Percentiles rank a stretch among this genome's conserved stretches.
These are phyloP conservation scores for Dictyostelium brefeldianum DNA, from an alignment of 78 protist genomes.

Conservation along the genomic window DNA sequence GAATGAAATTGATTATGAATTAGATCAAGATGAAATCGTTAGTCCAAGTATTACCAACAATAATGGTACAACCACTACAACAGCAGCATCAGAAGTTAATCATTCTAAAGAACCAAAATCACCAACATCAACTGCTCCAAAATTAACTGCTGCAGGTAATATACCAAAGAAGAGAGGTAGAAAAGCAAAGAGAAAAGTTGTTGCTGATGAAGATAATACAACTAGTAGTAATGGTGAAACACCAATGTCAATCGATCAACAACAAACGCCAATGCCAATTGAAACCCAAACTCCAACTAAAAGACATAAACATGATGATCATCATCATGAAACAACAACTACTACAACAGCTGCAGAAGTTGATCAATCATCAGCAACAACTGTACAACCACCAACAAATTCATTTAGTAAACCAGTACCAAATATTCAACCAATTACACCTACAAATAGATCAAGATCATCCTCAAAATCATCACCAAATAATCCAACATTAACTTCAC, in stretches of 20 bases:
- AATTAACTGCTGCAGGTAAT: slow-evolving; percentile 1
- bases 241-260: background rate
- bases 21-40: background rate
- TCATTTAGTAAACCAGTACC: slow-evolving; percentile 1
- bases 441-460: background rate
- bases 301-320: slow-evolving; percentile 9
- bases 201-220: background rate
- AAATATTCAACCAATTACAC: background rate
- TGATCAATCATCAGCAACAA: background rate
- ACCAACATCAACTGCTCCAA: background rate
- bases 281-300: slow-evolving; percentile 7
- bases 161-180: slow-evolving; percentile 28
- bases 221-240: background rate
- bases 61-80: background rate
- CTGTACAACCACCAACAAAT: background rate
- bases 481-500: background rate
- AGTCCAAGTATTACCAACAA: background rate
- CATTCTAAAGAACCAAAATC: background rate
- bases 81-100: background rate
- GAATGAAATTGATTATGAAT: slow-evolving; percentile 74
- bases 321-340: background rate
- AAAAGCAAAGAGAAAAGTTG: slow-evolving; percentile 23
- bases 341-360: background rate
- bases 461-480: background rate
- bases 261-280: background rate